phyloP scores from a whole-genome alignment of 2,329 filamentous ascomycete species.

The Trichoderma sp. region DNA sequence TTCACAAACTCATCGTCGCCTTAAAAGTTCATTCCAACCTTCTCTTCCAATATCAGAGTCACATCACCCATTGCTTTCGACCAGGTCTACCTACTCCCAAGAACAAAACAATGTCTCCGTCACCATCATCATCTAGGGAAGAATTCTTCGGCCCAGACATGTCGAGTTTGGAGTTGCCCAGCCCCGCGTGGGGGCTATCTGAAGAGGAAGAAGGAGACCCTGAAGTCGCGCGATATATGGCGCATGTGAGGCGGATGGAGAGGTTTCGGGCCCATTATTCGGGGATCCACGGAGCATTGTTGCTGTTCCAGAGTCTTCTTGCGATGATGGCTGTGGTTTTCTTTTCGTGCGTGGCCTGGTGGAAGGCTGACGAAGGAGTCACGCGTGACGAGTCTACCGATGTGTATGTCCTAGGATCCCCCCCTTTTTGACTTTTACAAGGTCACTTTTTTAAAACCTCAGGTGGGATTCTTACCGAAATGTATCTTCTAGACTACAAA shows the following conservation, averaged over 20 bases:
- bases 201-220: not conserved
- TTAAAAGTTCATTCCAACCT: no score
- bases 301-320: slow-evolving; percentile 36
- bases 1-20: no score
- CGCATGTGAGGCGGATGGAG: slow-evolving; percentile 10
- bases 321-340: slow-evolving; percentile 36
- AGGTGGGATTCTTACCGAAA: slow-evolving; percentile 22
- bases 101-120: not conserved
- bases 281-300: slow-evolving; percentile 36
- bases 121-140: not conserved
- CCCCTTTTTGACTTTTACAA: no score
- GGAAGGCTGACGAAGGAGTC: slow-evolving; percentile 31
- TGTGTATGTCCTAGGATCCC: not conserved
- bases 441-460: not conserved
- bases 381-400: slow-evolving; percentile 36
- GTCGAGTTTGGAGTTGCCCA: not conserved
- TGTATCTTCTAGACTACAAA: slow-evolving; percentile 36
- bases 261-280: slow-evolving; percentile 29
- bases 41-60: not conserved
- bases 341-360: slow-evolving; percentile 37
- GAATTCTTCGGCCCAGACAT: not conserved
- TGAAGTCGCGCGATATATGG: no score
- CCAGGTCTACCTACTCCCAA: not conserved
- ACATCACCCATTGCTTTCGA: not conserved
- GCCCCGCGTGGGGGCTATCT: not conserved